Base-by-base conservation (phyloP, 371 early-diverging fungal species). In the Mortierella sp. region DNA sequence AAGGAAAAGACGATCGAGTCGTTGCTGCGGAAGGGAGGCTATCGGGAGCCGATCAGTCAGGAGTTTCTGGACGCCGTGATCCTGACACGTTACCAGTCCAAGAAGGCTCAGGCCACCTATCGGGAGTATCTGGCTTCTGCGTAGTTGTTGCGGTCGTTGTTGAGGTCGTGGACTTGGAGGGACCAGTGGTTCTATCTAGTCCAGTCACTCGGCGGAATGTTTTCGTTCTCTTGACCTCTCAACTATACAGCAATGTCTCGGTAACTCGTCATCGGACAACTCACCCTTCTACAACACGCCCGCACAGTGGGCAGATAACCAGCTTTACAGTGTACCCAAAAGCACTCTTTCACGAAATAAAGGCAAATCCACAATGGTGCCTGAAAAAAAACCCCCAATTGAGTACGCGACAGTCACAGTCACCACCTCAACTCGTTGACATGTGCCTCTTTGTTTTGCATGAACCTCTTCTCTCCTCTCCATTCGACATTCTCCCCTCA, bases 11-110 rank as follows among this genome's bases (percentile, higher is more conserved):
- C 98, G 0, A 93, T 98, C 24, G 91, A 95, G 44, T 93, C 96
- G 0, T 85, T 97, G 74, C 88, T 97, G 61, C 87, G 94, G 48
- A 98, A 98, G 85, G 96, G 96, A 44, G 96, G 97, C 0, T 96
- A 86, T 74, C 75, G 77, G 39, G 93, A 92, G 0, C 45, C 66
- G 3, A 92, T 96, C 52, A 94, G 92, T 0, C 80, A 88, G 40
- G 85, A 86, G 0, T 77, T 94, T 40, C 87, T 92, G 44, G 41
- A 86, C 13, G 74, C 86, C 0, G 87, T 95, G 63, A 78, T 85
- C 74, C 86, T 97, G 55, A 96, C 96, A 4, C 91, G 98, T 5
- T 98, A 98, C 77, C 95, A 95, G 82, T 93, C 93, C 53, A 76
- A 87, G 43, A 97, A 97, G 83, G 85, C 85, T 19, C 71, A 79